These are phyloP conservation scores for Mantamonas sphyraenae DNA, from an alignment of 78 protist genomes.

Conservation along the genomic window DNA sequence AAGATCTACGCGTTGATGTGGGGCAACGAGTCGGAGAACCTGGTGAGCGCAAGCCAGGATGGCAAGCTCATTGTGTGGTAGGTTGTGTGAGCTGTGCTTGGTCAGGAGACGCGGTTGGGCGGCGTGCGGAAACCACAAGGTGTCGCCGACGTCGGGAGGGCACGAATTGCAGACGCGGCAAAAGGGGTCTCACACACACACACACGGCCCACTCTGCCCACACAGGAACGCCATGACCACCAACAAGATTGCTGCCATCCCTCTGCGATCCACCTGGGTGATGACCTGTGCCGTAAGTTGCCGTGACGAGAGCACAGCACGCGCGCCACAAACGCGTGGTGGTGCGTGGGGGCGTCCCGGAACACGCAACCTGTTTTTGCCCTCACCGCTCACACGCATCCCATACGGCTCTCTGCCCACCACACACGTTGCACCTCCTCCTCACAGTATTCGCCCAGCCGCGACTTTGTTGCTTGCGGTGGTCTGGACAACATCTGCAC, in stretches of 20 bases:
- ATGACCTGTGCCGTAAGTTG: slow-evolving; percentile 84
- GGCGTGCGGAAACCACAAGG: no score
- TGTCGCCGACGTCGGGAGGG: no score
- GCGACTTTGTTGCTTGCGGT: slow-evolving; percentile 88
- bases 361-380: not conserved
- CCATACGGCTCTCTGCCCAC: not conserved
- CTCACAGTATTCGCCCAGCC: slow-evolving; percentile 67
- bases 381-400: not conserved
- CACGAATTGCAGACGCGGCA: no score
- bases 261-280: slow-evolving; percentile 87
- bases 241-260: slow-evolving; percentile 82
- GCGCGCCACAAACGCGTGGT: not conserved
- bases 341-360: not conserved
- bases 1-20: slow-evolving; percentile 93
- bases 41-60: slow-evolving; percentile 92
- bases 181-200: no score
- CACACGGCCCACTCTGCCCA: no score
- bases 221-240: no score
- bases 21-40: slow-evolving; percentile 68
- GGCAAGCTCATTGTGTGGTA: slow-evolving; percentile 94
- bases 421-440: not conserved
- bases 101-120: no score
- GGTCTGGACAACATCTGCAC: slow-evolving; percentile 94
- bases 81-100: no score
- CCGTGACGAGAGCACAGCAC: not conserved